These are phyloP conservation scores for Rhizopogon rudus DNA, from an alignment of 768 basidiomycete species.

Conservation along the genomic window DNA sequence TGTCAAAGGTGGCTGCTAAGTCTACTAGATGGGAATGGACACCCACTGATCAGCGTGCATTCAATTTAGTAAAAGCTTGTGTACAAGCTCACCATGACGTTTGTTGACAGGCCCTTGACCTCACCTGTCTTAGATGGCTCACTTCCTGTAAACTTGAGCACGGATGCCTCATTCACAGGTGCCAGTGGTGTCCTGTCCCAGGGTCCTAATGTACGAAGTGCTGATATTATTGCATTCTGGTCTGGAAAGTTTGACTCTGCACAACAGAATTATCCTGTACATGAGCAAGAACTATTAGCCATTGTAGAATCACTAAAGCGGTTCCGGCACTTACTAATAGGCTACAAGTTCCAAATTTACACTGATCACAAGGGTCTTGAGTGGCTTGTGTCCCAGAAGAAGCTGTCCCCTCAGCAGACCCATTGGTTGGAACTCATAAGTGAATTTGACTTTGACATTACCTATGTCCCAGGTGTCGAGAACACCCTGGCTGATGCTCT, in stretches of 20 bases:
- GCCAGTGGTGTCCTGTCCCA: conserved; percentile 16
- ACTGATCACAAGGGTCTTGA: conserved; percentile 26
- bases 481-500: conserved; percentile 26
- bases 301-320: conserved; percentile 34
- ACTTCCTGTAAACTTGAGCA: conserved; percentile 14
- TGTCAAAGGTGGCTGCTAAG: conserved; percentile 15
- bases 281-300: conserved; percentile 32
- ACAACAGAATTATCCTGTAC: conserved; percentile 31
- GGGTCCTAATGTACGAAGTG: conserved; percentile 12
- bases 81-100: conserved; percentile 13
- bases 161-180: conserved; percentile 19
- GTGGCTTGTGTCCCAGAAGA: conserved; percentile 15
- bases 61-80: conserved; percentile 23
- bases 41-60: conserved; percentile 25
- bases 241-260: conserved; percentile 22
- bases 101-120: conserved; percentile 17
- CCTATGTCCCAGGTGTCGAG: conserved; percentile 19
- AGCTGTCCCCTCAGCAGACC: conserved; percentile 20
- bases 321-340: conserved; percentile 19
- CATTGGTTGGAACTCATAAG: conserved; percentile 23
- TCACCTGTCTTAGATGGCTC: background rate
- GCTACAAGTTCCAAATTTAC: conserved; percentile 14
- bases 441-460: conserved; percentile 24
- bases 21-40: conserved; percentile 19
- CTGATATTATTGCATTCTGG: conserved; percentile 18